Evolutionary conservation across 1,284 basidiomycete genomes (phyloP), one percentile per base, ranked within the genome.

Genomic region (Tilletia setariae): DNA sequence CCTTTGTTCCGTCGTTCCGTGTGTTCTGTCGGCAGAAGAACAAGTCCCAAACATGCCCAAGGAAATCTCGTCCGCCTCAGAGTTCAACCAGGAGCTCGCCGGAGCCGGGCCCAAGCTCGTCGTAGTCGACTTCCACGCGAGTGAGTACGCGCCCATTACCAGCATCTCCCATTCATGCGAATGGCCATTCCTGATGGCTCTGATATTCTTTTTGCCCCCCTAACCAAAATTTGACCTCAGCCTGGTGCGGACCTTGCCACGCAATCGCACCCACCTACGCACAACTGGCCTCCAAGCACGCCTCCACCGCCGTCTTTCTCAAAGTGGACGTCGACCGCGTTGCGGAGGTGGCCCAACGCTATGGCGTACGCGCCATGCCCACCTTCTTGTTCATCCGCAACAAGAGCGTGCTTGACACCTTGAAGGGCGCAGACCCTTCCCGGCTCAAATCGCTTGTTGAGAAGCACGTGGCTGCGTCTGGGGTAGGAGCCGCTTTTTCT

Each of bases 381-480:
- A 72, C 71, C 23, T 72, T 72, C 46, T 4, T 70, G 23, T 72
- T 72, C 61, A 51, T 72, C 65, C 67, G 66, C 53, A 68, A 68
- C 59, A 47, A 49, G 23, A n/a, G 16, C 4, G 64, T 68, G 21
- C n/a, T 72, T 30, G 71, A 72, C 11, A 64, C 53, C 28, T 43
- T 72, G 16, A 32, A 66, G n/a, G 71, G 71, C 4, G 71, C 71
- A 19, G 62, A 72, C 64, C 51, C 42, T 8, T 9, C 13, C n/a
- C 25, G 35, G 32, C 67, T 72, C n/a, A 42, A 40, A 9, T n/a
- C 30, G 25, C 46, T 68, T 42, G 63, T 67, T 49, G 15, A 53
- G 56, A 67, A 67, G 63, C 62, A 70, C 40, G 43, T 43, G 1
- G 59, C 47, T 3, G 51, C 28, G 4, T 30, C 35, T 15, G 64